Percentiles rank a stretch among this genome's conserved stretches.
These are phyloP conservation scores for Pholiota molesta DNA, from an alignment of 768 basidiomycete genomes.

Conservation along the genomic window DNA sequence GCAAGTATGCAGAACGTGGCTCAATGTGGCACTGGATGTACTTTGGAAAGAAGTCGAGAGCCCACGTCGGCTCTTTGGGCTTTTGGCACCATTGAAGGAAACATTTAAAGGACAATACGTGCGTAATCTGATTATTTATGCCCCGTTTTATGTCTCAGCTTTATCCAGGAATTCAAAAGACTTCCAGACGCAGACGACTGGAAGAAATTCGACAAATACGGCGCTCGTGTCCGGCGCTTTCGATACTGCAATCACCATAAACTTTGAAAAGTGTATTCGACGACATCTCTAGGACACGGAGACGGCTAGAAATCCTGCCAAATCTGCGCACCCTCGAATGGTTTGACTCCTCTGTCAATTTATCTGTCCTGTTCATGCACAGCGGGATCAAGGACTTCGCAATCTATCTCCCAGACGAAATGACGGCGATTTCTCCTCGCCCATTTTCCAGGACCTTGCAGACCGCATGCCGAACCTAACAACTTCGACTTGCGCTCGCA, in stretches of 20 bases:
- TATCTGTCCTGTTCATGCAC: slow-evolving; percentile 61
- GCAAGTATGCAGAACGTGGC: slow-evolving; percentile 62
- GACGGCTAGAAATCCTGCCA: slow-evolving; percentile 55
- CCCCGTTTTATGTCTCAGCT: not conserved
- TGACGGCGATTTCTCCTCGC: slow-evolving; percentile 18
- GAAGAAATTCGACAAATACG: slow-evolving; percentile 57
- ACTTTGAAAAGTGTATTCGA: slow-evolving; percentile 47
- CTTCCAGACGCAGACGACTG: slow-evolving; percentile 53
- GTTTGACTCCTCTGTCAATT: slow-evolving; percentile 31
- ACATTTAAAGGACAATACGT: slow-evolving; percentile 27
- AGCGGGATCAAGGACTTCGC: slow-evolving; percentile 43
- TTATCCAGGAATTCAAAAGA: slow-evolving; percentile 41
- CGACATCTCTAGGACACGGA: slow-evolving; percentile 58
- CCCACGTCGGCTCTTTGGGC: slow-evolving; percentile 44
- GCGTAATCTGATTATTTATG: slow-evolving; percentile 17
- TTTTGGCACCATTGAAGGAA: slow-evolving; percentile 48
- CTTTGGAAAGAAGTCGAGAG: slow-evolving; percentile 60
- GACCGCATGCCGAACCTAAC: slow-evolving; percentile 55
- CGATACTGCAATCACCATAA: slow-evolving; percentile 21
- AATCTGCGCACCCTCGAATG: slow-evolving; percentile 56
- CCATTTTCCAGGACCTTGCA: slow-evolving; percentile 40
- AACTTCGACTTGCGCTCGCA: slow-evolving; percentile 48
- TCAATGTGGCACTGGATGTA: slow-evolving; percentile 55
- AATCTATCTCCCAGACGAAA: slow-evolving; percentile 28
- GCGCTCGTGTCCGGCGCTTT: slow-evolving; percentile 48